Base-by-base conservation (phyloP, 2,329 filamentous ascomycete genomes). In the Drechslera avenae region DNA sequence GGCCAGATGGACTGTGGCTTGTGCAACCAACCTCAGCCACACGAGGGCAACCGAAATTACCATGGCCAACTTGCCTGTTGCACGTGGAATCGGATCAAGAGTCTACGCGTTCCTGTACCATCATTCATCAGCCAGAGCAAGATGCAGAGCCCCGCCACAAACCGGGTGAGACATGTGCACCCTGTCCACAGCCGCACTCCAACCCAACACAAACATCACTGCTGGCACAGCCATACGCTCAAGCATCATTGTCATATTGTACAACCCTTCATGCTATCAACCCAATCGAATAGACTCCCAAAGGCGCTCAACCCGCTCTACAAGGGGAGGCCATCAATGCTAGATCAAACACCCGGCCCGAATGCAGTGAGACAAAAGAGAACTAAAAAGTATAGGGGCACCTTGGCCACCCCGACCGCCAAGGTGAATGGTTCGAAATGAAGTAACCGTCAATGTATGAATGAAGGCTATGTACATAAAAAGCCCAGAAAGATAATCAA, bases 391-490 rank as follows among this genome's bases (percentile, higher is more conserved):
- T 17, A 30, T 17, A 42, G 2, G 31, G 30, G 18, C 14, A 37
- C 17, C 33, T 44, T 10, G 19, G 32, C 39, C 30, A 13, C 26
- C 6, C 7, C 28, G 23, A 23, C 26, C 21, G 36, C 26, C 26
- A 10, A 28, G 9, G 7, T 28, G 19, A 34, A 43, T 28, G 9
- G 16, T n/a, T 34, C 41, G n/a, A 31, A 17, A 31, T 36, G 12
- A 28, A 36, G 32, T 31, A 13, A 32, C 33, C 37, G 42, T 30
- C 17, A 46, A 51, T 36, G 39, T 35, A 34, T 17, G 1, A 16
- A 43, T 42, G 31, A 31, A 54, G 58, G 56, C 56, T 63, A 64
- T 63, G 50, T 63, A 64, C 59, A 63, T 52, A 36, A 52, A 49
- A 36, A 58, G 53, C 59, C 60, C 35, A 37, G 18, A 23, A n/a